These are phyloP conservation scores for Haematococcus sp. DNA, from an alignment of 139 green algal genomes.

Conservation along the genomic window DNA sequence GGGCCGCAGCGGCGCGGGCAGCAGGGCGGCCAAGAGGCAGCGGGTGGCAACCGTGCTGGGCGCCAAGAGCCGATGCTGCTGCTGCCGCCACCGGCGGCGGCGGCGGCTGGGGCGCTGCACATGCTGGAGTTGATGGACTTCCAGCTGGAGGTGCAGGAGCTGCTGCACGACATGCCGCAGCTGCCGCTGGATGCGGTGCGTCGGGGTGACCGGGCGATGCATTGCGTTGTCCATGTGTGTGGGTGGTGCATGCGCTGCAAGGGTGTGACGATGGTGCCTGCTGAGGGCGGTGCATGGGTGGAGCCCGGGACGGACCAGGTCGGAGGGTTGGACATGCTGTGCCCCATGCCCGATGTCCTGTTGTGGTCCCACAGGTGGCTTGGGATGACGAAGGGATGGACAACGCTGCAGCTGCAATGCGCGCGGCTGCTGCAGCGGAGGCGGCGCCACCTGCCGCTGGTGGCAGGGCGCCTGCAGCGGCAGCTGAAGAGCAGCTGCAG, in stretches of 20 bases:
- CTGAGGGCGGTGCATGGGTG: neutral
- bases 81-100: neutral
- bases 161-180: slow-evolving; percentile 21
- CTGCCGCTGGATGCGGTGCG: no score
- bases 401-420: no score
- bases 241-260: neutral
- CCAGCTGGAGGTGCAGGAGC: slow-evolving; percentile 37
- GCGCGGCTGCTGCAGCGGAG: no score
- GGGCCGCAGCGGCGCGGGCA: neutral
- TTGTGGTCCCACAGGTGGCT: no score
- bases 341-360: no score
- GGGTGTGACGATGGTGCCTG: neutral
- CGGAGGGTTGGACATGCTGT: no score
- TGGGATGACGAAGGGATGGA: no score
- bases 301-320: neutral
- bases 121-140: slow-evolving; percentile 34
- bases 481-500: no score
- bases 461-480: no score
- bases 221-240: no score
- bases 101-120: slow-evolving; percentile 1
- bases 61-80: neutral
- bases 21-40: neutral
- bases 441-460: no score
- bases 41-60: neutral
- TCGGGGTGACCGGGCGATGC: no score